phyloP scores from a whole-genome alignment of 2,329 filamentous ascomycete genomes.

The Cladosporium sp. region DNA sequence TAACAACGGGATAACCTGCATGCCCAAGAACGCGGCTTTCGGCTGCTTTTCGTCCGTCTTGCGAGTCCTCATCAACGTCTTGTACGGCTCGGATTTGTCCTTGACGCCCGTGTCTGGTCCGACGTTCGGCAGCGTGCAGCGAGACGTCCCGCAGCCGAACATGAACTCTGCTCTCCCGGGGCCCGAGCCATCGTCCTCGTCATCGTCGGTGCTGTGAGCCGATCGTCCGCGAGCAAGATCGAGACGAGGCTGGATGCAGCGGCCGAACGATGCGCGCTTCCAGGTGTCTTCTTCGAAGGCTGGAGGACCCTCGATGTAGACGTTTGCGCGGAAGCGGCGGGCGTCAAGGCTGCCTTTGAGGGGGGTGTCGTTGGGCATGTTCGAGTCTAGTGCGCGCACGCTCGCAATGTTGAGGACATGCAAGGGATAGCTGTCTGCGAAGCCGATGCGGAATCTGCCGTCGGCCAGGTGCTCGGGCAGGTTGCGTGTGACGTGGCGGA shows the following conservation, averaged over 20 bases:
- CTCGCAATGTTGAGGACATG: slow-evolving; percentile 67
- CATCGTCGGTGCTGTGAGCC: not conserved
- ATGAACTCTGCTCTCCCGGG: slow-evolving; percentile 47
- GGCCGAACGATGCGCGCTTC: slow-evolving; percentile 59
- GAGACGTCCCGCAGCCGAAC: slow-evolving; percentile 63
- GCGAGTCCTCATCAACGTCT: slow-evolving; percentile 32
- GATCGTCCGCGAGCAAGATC: not conserved
- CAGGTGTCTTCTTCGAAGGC: slow-evolving; percentile 71
- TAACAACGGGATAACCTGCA: slow-evolving; percentile 37
- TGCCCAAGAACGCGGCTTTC: slow-evolving; percentile 35
- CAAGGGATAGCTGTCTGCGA: slow-evolving; percentile 71
- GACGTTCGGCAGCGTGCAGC: slow-evolving; percentile 72
- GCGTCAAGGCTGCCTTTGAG: slow-evolving; percentile 55
- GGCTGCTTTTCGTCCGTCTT: slow-evolving; percentile 27
- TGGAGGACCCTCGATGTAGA: slow-evolving; percentile 64
- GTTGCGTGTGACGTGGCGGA: slow-evolving; percentile 60
- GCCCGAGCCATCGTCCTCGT: not conserved
- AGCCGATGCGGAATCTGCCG: slow-evolving; percentile 65
- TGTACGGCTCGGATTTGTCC: slow-evolving; percentile 34
- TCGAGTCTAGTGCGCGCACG: slow-evolving; percentile 59
- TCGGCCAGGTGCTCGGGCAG: slow-evolving; percentile 60
- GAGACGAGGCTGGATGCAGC: slow-evolving; percentile 20
- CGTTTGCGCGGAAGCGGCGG: slow-evolving; percentile 69
- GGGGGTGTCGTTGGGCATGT: slow-evolving; percentile 55
- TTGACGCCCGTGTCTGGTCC: slow-evolving; percentile 59